Percentiles rank a stretch among this genome's conserved stretches.
phyloP scores from a whole-genome alignment of 176 grass and related monocot genomes.

The Oryza punctata region DNA sequence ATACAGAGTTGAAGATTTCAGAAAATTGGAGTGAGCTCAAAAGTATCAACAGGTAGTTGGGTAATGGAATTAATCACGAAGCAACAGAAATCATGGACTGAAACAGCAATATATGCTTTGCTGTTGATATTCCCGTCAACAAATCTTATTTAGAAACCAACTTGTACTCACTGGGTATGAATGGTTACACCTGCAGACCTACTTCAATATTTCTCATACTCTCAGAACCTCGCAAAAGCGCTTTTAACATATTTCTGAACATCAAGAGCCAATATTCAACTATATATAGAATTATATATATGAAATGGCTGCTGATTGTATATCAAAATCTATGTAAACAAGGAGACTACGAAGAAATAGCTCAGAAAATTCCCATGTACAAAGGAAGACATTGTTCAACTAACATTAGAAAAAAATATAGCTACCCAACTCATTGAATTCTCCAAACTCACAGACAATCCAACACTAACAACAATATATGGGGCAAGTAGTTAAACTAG shows the following conservation, averaged over 20 bases:
- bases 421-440: neutral
- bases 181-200: neutral
- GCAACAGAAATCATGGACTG: neutral
- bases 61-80: neutral
- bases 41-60: neutral
- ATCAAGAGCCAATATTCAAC: neutral
- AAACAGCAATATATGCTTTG: neutral
- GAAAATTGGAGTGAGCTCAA: neutral
- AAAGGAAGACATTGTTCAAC: neutral
- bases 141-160: neutral
- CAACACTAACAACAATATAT: constrained; percentile 27
- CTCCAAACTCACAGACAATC: constrained; percentile 4
- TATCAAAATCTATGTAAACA: neutral
- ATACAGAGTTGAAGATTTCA: neutral
- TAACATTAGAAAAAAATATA: neutral
- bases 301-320: neutral
- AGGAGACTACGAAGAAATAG: constrained; percentile 16
- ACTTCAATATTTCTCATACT: neutral
- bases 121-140: neutral
- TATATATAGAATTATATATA: neutral
- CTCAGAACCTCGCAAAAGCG: neutral
- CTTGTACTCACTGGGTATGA: neutral
- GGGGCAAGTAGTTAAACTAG: neutral
- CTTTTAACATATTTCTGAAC: constrained; percentile 9
- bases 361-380: neutral